Evolutionary conservation across 306 rosid species (phyloP).

Genomic region (Rosa lucieae): DNA sequence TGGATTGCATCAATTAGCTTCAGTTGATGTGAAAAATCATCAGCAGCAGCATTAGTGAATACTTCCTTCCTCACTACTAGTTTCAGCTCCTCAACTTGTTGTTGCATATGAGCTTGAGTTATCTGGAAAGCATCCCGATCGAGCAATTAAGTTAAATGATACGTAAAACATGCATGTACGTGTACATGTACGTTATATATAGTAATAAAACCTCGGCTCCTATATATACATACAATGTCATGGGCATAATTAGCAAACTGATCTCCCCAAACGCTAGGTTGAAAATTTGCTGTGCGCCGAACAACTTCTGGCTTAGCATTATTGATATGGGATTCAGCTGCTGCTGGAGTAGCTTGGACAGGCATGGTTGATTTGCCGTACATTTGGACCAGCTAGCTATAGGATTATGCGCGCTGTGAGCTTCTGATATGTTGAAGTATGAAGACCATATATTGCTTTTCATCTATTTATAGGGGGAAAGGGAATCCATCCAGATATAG

Average conservation of each 20-base stretch:
- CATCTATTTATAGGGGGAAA: background rate
- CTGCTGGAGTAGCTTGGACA: background rate
- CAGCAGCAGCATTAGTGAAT: background rate
- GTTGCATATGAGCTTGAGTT: background rate
- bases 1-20: constrained; percentile 29
- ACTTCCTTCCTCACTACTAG: background rate
- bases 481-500: background rate
- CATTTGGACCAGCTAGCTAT: background rate
- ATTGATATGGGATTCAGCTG: background rate
- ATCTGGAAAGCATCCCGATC: background rate
- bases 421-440: background rate
- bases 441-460: background rate
- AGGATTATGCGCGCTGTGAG: too few relatives aligned
- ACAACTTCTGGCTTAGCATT: background rate
- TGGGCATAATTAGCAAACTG: background rate
- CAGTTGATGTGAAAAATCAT: constrained; percentile 12
- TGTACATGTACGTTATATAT: background rate
- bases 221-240: background rate
- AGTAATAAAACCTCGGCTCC: background rate
- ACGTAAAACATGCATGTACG: background rate
- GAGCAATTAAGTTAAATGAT: background rate
- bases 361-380: background rate
- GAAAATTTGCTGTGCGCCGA: background rate
- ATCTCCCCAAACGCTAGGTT: constrained; percentile 2
- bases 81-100: background rate